phyloP scores from a whole-genome alignment of 345 rosid species.

The Raphanus sativus region DNA sequence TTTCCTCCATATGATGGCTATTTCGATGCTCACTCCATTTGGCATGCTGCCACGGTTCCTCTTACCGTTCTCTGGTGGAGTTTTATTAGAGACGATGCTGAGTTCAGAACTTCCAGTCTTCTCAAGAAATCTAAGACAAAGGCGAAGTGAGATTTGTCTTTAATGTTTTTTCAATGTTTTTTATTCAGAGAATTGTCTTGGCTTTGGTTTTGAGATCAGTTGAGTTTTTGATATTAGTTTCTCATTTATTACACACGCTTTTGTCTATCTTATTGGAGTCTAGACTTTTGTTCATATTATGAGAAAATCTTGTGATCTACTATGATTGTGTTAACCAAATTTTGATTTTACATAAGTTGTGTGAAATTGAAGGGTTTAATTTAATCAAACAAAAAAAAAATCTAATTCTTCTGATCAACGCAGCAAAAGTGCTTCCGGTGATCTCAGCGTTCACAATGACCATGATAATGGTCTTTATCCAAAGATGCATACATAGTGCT shows the following conservation, averaged over 20 bases:
- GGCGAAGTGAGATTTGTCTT: conserved; percentile 17
- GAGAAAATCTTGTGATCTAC: conserved; percentile 37
- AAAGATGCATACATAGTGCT: no score
- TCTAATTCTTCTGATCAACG: no score
- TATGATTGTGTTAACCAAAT: conserved; percentile 10
- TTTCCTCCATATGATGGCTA: conserved; percentile 67
- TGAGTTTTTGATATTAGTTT: conserved; percentile 22
- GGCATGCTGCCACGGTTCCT: conserved; percentile 68
- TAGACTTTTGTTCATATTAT: background rate
- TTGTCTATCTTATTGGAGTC: background rate
- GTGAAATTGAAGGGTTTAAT: background rate
- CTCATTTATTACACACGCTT: background rate
- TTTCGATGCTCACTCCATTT: conserved; percentile 68
- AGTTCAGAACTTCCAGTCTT: conserved; percentile 44
- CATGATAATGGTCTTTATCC: no score
- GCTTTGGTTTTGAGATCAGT: conserved; percentile 4
- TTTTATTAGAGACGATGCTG: conserved; percentile 66
- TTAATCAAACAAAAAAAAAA: no score
- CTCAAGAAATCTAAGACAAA: conserved; percentile 48
- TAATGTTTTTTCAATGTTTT: background rate
- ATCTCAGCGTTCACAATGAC: no score
- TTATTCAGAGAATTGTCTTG: background rate
- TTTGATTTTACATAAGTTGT: background rate
- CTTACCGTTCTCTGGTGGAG: conserved; percentile 73
- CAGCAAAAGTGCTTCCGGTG: no score